Evolutionary conservation across 441 rosid species (phyloP), one percentile per base, ranked within the genome.

Genomic region (Aleurites moluccanus): DNA sequence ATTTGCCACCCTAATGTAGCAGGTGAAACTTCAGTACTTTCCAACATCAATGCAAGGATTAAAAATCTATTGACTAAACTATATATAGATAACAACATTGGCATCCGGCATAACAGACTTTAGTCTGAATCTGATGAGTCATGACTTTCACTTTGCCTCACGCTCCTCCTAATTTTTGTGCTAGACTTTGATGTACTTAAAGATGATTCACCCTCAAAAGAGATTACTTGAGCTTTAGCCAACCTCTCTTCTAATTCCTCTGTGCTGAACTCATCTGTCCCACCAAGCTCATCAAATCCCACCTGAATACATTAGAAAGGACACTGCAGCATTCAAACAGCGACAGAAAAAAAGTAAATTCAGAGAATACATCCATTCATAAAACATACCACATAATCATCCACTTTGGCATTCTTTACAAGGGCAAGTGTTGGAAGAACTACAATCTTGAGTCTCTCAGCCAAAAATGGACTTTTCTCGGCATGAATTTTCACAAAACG

Each of bases 381-480:
- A n/a, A n/a, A 40, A 10, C 0, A 49, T 28, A 60, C 98, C 98
- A 93, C 97, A 71, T 92, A 95, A 75, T 95, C 95, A 77, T 95
- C 99, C n/a, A 95, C 97, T 88, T 93, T 95, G 70, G 98, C 90
- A 78, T 90, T 93, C 89, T 91, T 95, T 13, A 95, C 84, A 11
- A 95, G 96, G 11, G 97, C 98, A 66, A 95, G 90, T 6, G 98
- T 95, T 0, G 99, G 99, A 79, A 95, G 98, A 79, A 93, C 97
- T 35, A 84, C 80, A 21, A 95, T 92, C 91, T 90, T 93, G 35
- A 95, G 95, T 80, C 81, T 89, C 83, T 95, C 99, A 6, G 99
- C 88, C 79, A 95, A 85, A 68, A 93, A 95, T 6, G 97, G 98
- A 80, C 97, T 95, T 83, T 95, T 95, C 89, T 95, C 99, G 0